Evolutionary conservation across 345 rosid genomes (phyloP).

Genomic region (Arabidopsis arenosa): DNA sequence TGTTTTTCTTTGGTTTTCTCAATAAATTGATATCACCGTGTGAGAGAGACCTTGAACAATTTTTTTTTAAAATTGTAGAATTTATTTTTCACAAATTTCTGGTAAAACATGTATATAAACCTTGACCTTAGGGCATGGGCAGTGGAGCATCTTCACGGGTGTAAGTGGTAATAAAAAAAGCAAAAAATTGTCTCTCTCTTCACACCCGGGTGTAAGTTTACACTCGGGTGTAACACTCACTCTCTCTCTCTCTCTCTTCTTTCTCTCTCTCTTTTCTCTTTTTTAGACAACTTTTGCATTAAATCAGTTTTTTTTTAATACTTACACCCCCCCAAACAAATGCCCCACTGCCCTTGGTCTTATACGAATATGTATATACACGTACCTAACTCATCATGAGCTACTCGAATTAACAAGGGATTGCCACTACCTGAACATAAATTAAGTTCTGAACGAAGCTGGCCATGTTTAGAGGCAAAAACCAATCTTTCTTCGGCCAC

Average conservation of each 20-base stretch:
- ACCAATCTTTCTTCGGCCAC: conserved; percentile 22
- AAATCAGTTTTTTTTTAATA: too few relatives aligned
- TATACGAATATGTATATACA: not conserved
- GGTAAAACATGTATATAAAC: not conserved
- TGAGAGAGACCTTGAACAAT: not conserved
- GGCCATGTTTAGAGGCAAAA: conserved; percentile 20
- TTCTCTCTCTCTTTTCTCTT: too few relatives aligned
- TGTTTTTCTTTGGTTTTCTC: conserved; percentile 14
- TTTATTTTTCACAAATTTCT: not conserved
- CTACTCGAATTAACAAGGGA: not conserved
- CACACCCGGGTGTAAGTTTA: too few relatives aligned
- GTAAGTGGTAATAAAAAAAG: too few relatives aligned
- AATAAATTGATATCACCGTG: not conserved
- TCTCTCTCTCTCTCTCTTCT: too few relatives aligned
- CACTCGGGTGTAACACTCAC: too few relatives aligned
- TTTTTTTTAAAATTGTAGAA: not conserved
- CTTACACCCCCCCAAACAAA: too few relatives aligned
- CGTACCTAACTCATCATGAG: not conserved
- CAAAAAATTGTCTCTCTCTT: too few relatives aligned
- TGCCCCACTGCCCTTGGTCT: too few relatives aligned
- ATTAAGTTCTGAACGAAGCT: conserved; percentile 24
- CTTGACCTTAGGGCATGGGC: too few relatives aligned
- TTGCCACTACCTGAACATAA: conserved; percentile 2
- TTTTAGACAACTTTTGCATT: too few relatives aligned
- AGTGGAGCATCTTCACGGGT: too few relatives aligned